Conservation (phyloP, 2,329 filamentous ascomycete species). For the Sporothrix brunneoviolacea region DNA sequence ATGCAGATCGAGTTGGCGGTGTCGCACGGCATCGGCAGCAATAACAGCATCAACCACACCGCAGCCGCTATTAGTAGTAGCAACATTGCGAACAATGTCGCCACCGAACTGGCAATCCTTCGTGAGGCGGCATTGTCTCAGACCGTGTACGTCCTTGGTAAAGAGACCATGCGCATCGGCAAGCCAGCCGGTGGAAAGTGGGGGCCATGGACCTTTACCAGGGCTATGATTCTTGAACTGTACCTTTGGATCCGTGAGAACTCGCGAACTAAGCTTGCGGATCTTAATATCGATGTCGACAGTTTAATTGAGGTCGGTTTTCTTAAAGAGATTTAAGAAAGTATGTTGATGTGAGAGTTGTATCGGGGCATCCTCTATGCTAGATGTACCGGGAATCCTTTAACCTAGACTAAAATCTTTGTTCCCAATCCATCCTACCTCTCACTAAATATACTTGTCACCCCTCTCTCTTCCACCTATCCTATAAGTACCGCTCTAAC, state of each 20-base stretch:
- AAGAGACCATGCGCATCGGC: constrained; percentile 51
- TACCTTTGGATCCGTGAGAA: constrained; percentile 63
- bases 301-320: constrained; percentile 64
- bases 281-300: constrained; percentile 52
- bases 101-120: constrained; percentile 35
- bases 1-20: constrained; percentile 49
- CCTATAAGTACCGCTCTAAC: too few species aligned
- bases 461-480: too few species aligned
- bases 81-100: too few species aligned
- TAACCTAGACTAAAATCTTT: too few species aligned
- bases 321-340: constrained; percentile 53
- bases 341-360: too few species aligned
- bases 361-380: too few species aligned
- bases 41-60: not conserved
- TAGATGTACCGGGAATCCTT: too few species aligned
- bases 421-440: too few species aligned
- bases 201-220: constrained; percentile 27
- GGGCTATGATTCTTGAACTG: constrained; percentile 41
- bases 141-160: constrained; percentile 53
- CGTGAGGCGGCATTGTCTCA: constrained; percentile 40
- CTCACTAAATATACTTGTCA: too few species aligned
- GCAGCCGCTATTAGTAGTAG: not conserved
- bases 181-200: constrained; percentile 1
- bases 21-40: too few species aligned
- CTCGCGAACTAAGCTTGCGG: constrained; percentile 58